Conservation (phyloP, 257 asterid genomes). For the Leptodermis oblonga region DNA sequence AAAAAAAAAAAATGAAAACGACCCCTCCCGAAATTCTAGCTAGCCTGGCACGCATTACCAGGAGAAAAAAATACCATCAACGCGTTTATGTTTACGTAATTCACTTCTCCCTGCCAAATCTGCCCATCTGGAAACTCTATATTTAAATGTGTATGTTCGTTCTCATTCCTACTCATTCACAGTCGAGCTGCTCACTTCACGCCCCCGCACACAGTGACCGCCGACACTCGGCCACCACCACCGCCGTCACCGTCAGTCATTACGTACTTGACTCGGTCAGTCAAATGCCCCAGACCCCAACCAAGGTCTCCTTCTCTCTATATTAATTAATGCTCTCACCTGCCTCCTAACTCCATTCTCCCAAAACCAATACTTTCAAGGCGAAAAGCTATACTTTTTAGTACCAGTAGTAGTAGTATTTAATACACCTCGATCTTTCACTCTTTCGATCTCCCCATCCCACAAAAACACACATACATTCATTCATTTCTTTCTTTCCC, state of each 20-base stretch:
- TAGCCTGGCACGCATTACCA: slow-evolving; percentile 35
- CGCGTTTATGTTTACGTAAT: slow-evolving; percentile 12
- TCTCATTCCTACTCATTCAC: too few species aligned
- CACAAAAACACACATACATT: neutral
- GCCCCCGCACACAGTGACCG: slow-evolving; percentile 12
- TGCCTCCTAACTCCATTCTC: slow-evolving; percentile 26
- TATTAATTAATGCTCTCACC: slow-evolving; percentile 39
- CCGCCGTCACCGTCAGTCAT: slow-evolving; percentile 3
- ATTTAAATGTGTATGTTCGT: too few species aligned
- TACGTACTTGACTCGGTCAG: neutral
- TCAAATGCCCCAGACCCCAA: slow-evolving; percentile 1
- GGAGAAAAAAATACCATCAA: slow-evolving; percentile 6
- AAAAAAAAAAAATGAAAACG: neutral
- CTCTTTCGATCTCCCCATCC: neutral
- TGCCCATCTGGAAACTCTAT: neutral
- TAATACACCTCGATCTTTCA: neutral
- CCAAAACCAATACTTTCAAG: slow-evolving; percentile 6
- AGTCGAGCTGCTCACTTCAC: neutral
- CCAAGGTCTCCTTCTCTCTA: slow-evolving; percentile 2
- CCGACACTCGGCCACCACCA: slow-evolving; percentile 18
- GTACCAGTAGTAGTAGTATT: too few species aligned
- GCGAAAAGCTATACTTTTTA: too few species aligned
- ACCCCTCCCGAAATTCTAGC: neutral
- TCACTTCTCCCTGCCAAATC: neutral
- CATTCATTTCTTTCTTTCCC: neutral